Percentiles rank a stretch among this genome's conserved stretches.
These are phyloP conservation scores for Corrigiola litoralis DNA, from an alignment of 179 eudicot genomes.

Conservation along the genomic window DNA sequence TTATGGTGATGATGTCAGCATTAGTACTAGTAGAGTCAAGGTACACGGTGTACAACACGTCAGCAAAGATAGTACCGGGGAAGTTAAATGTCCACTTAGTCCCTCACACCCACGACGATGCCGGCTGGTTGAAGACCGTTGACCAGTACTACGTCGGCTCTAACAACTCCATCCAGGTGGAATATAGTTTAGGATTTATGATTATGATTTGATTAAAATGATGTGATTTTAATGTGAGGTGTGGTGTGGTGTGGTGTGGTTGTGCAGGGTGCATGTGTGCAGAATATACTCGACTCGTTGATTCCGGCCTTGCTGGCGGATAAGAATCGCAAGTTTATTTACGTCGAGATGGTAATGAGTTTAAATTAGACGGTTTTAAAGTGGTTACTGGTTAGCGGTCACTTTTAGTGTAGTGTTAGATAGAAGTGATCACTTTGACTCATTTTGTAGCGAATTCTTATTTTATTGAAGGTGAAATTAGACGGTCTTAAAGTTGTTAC, in stretches of 20 bases:
- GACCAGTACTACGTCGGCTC: constrained; percentile 94
- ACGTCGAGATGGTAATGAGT: no score
- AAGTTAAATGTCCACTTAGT: constrained; percentile 86
- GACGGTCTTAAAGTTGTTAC: no score
- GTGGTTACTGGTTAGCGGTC: no score
- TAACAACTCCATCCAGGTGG: constrained; percentile 78
- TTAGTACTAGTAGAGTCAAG: constrained; percentile 34
- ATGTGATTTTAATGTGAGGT: not conserved
- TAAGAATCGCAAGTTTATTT: constrained; percentile 72
- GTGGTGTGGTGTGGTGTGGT: not conserved
- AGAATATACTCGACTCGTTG: constrained; percentile 69
- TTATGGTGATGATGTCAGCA: constrained; percentile 1
- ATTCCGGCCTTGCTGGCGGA: constrained; percentile 79
- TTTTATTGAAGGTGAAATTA: no score
- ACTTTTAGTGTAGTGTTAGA: no score
- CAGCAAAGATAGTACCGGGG: constrained; percentile 41
- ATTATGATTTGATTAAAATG: not conserved
- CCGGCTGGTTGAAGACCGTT: constrained; percentile 88
- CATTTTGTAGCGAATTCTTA: no score
- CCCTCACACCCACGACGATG: constrained; percentile 85
- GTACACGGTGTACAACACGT: constrained; percentile 59
- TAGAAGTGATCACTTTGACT: no score
- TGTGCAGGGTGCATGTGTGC: constrained; percentile 79
- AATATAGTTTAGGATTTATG: not conserved
- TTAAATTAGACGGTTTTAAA: no score